phyloP scores from a whole-genome alignment of 805 yeast species.

The Candida ficus region DNA sequence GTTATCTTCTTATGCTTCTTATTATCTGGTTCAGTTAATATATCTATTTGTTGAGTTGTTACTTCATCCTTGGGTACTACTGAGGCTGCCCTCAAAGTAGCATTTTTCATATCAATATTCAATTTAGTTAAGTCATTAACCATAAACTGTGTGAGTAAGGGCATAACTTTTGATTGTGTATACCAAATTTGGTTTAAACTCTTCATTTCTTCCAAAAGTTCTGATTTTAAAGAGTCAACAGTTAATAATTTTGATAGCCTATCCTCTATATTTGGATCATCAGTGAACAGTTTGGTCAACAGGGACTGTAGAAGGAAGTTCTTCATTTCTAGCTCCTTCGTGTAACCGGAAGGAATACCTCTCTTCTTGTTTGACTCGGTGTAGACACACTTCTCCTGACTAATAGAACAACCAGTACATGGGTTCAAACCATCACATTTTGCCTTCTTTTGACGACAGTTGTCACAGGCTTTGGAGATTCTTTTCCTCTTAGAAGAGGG shows the following conservation, averaged over 20 bases:
- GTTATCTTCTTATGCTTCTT: no score
- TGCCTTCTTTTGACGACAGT: constrained; percentile 1
- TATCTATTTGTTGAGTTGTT: no score
- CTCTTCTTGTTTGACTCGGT: constrained; percentile 1
- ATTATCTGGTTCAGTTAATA: no score
- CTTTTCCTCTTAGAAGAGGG: constrained; percentile 2
- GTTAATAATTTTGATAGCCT: not conserved
- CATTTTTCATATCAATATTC: not conserved
- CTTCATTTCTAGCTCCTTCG: not conserved
- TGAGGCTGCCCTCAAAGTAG: not conserved
- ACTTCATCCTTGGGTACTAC: not conserved
- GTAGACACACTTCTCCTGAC: not conserved
- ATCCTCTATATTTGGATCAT: not conserved
- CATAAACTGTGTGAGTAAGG: not conserved
- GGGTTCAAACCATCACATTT: constrained; percentile 3
- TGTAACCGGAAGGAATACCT: constrained; percentile 2
- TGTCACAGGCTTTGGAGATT: constrained; percentile 17
- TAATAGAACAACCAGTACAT: not conserved
- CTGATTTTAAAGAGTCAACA: not conserved
- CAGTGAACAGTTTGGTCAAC: not conserved
- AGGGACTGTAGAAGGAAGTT: not conserved
- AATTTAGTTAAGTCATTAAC: not conserved
- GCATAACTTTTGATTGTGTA: not conserved
- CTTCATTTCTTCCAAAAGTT: not conserved
- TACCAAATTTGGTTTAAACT: not conserved